Evolutionary conservation across 805 yeast species (phyloP).

Genomic region (Starmera quercuum): DNA sequence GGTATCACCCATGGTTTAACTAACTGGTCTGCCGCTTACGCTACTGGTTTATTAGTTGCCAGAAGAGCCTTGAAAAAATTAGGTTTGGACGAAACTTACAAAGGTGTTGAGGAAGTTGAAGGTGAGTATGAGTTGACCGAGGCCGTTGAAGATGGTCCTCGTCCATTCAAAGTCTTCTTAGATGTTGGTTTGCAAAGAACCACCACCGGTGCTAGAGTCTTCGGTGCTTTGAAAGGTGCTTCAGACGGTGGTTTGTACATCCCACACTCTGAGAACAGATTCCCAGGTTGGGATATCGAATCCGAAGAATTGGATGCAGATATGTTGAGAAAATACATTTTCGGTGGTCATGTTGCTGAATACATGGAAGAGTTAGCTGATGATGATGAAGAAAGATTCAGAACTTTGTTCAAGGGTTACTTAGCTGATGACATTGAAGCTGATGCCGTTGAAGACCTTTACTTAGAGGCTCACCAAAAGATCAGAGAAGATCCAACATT

Average conservation of each 20-base stretch:
- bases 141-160: slow-evolving; percentile 99
- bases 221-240: slow-evolving; percentile 99
- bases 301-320: slow-evolving; percentile 97
- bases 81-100: slow-evolving; percentile 96
- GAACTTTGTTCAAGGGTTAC: slow-evolving; percentile 92
- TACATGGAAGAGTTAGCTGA: slow-evolving; percentile 99
- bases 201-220: slow-evolving; percentile 99
- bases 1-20: slow-evolving; percentile 98
- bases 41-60: slow-evolving; percentile 96
- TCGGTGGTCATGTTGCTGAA: slow-evolving; percentile 99
- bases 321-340: slow-evolving; percentile 95
- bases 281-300: slow-evolving; percentile 99
- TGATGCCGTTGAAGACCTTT: slow-evolving; percentile 92
- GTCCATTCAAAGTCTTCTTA: slow-evolving; percentile 99
- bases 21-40: slow-evolving; percentile 99
- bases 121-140: slow-evolving; percentile 98
- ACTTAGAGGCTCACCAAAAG: slow-evolving; percentile 87
- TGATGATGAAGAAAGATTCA: slow-evolving; percentile 99
- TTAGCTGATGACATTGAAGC: slow-evolving; percentile 95
- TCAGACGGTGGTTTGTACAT: slow-evolving; percentile 99
- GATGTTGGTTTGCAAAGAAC: slow-evolving; percentile 99
- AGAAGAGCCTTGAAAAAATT: slow-evolving; percentile 98
- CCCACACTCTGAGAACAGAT: slow-evolving; percentile 99
- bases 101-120: slow-evolving; percentile 98
- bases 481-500: slow-evolving; percentile 94